Evolutionary conservation across 1,284 basidiomycete genomes (phyloP).

Genomic region (Schizopora paradoxa): DNA sequence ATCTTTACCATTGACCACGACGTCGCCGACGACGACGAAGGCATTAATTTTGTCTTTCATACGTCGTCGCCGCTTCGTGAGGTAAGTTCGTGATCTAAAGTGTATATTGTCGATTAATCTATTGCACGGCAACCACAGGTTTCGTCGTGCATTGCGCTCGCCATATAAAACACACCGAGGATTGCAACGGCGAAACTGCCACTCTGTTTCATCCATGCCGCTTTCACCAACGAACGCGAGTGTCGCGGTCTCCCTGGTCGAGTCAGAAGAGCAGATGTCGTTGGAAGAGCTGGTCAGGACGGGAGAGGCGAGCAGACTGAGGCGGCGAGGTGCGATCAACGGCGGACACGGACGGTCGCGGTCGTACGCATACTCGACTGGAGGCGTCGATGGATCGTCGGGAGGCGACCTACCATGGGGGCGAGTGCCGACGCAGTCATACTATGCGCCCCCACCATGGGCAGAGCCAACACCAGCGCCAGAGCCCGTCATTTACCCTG

Average conservation of each 20-base stretch:
- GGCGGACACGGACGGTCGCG: conserved; percentile 11
- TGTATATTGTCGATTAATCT: background rate
- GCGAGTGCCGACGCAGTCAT: conserved; percentile 5
- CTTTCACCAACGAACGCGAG: conserved; percentile 1
- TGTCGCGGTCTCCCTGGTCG: conserved; percentile 20
- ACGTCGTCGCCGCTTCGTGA: background rate
- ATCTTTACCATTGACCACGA: no score
- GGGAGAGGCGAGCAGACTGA: conserved; percentile 63
- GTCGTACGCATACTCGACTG: no score
- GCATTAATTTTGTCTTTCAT: no score
- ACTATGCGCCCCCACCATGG: conserved; percentile 5
- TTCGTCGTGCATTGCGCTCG: conserved; percentile 1
- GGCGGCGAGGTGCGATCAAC: conserved; percentile 61
- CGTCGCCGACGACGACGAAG: no score
- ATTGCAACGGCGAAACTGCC: background rate
- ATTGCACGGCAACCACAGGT: background rate
- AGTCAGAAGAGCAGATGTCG: conserved; percentile 61
- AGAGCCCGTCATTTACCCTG: conserved; percentile 1
- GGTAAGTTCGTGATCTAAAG: background rate
- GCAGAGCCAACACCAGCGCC: background rate
- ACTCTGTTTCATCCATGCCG: background rate
- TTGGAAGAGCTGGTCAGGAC: conserved; percentile 65
- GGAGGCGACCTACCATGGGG: conserved; percentile 7
- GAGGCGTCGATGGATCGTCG: no score
- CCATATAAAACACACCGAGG: background rate